A percentile compares a stretch with the other conserved stretches of the same genome.
Conservation (phyloP, 2,329 filamentous ascomycete genomes). For the Paecilomyces sp. region DNA sequence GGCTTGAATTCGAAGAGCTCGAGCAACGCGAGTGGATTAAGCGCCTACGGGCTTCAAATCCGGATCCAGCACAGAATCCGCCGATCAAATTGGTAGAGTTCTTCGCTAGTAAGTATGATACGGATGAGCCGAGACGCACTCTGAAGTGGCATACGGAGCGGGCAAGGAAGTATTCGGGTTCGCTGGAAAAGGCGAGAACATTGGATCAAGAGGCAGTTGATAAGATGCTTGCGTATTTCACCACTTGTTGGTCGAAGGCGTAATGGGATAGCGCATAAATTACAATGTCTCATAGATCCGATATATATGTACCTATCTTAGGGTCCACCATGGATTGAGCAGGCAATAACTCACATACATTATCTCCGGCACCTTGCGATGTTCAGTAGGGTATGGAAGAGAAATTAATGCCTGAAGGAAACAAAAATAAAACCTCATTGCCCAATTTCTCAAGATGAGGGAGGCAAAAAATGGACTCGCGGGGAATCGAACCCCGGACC, state of each 20-base stretch:
- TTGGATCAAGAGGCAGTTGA: conserved; percentile 19
- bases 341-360: background rate
- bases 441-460: too few species aligned
- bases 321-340: too few species aligned
- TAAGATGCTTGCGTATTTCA: conserved; percentile 32
- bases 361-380: background rate
- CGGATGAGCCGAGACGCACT: conserved; percentile 4
- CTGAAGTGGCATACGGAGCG: conserved; percentile 13
- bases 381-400: background rate
- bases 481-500: conserved; percentile 2
- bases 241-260: background rate
- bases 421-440: too few species aligned
- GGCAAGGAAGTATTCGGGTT: conserved; percentile 8
- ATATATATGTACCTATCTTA: too few species aligned
- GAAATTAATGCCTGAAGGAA: background rate
- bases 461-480: background rate
- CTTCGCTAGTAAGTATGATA: conserved; percentile 46
- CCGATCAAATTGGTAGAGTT: conserved; percentile 49
- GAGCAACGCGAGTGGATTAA: conserved; percentile 19
- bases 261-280: background rate
- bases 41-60: conserved; percentile 38
- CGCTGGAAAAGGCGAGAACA: conserved; percentile 6
- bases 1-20: conserved; percentile 27
- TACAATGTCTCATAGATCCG: too few species aligned
- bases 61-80: conserved; percentile 44